phyloP scores from a whole-genome alignment of 495 filamentous ascomycete species.

The Penicillium ochrochloron region DNA sequence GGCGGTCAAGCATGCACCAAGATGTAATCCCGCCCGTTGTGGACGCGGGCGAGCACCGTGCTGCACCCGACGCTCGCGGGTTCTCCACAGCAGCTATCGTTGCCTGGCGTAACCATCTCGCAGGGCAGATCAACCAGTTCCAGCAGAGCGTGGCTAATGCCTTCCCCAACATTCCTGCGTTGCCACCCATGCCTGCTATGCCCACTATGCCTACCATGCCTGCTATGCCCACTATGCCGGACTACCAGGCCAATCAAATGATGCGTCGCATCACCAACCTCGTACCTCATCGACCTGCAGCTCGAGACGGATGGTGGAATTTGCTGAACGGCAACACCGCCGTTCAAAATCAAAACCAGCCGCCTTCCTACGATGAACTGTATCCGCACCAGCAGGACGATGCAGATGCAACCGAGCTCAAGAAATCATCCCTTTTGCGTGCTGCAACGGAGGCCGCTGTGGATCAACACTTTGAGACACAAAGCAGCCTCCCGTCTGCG shows the following conservation, averaged over 20 bases:
- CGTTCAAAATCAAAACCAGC: slow-evolving; percentile 50
- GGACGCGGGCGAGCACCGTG: slow-evolving; percentile 32
- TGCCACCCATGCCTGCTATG: slow-evolving; percentile 63
- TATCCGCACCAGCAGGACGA: slow-evolving; percentile 61
- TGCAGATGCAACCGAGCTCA: slow-evolving; percentile 55
- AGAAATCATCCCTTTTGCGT: slow-evolving; percentile 63
- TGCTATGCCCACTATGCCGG: slow-evolving; percentile 63
- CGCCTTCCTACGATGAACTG: slow-evolving; percentile 82
- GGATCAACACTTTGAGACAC: slow-evolving; percentile 67
- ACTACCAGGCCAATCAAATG: slow-evolving; percentile 74
- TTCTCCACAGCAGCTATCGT: slow-evolving; percentile 65
- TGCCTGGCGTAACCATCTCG: slow-evolving; percentile 76
- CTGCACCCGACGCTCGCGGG: slow-evolving; percentile 37
- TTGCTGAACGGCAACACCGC: slow-evolving; percentile 57
- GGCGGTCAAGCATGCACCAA: slow-evolving; percentile 50
- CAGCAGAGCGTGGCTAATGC: slow-evolving; percentile 73
- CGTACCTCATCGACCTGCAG: slow-evolving; percentile 61
- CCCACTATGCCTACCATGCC: slow-evolving; percentile 22
- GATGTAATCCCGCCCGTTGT: slow-evolving; percentile 31
- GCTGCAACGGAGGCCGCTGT: slow-evolving; percentile 68
- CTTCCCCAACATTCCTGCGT: slow-evolving; percentile 68
- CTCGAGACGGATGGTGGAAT: slow-evolving; percentile 72
- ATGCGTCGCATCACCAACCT: slow-evolving; percentile 76
- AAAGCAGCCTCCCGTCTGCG: slow-evolving; percentile 48
- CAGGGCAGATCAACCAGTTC: slow-evolving; percentile 77